Evolutionary conservation across 2,329 filamentous ascomycete genomes (phyloP).

Genomic region (Phaeoacremonium minimum): DNA sequence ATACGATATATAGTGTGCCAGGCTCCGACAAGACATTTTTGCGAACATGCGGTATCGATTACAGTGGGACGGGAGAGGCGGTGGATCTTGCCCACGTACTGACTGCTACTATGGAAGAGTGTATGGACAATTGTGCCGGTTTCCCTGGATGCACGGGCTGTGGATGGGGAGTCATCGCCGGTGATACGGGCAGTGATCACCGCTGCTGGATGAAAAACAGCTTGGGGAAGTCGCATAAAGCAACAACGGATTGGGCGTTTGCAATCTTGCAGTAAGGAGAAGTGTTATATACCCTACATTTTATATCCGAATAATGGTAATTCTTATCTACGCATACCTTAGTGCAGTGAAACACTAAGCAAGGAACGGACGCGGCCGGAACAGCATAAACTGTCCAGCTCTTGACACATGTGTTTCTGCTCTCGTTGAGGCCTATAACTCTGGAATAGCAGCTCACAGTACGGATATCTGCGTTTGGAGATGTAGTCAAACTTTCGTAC

Average conservation of each 20-base stretch:
- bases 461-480: too few species aligned
- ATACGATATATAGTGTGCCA: conserved; percentile 36
- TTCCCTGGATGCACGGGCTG: conserved; percentile 28
- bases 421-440: too few species aligned
- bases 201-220: conserved; percentile 31
- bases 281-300: neutral
- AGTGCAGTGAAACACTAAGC: too few species aligned
- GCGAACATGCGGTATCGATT: conserved; percentile 41
- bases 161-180: conserved; percentile 29
- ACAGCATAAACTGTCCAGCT: too few species aligned
- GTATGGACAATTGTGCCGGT: conserved; percentile 32
- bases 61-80: conserved; percentile 27
- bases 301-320: too few species aligned
- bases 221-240: conserved; percentile 21
- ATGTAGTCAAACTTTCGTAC: too few species aligned
- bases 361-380: too few species aligned
- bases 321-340: too few species aligned
- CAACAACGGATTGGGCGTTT: conserved; percentile 29
- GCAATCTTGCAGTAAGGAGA: conserved; percentile 20
- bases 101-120: conserved; percentile 28
- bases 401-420: too few species aligned
- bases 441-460: too few species aligned
- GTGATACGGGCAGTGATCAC: conserved; percentile 23
- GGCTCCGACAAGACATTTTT: conserved; percentile 34
- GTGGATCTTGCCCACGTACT: conserved; percentile 20